These are phyloP conservation scores for Grosmannia penicillata DNA, from an alignment of 2,329 filamentous ascomycete species.

Conservation along the genomic window DNA sequence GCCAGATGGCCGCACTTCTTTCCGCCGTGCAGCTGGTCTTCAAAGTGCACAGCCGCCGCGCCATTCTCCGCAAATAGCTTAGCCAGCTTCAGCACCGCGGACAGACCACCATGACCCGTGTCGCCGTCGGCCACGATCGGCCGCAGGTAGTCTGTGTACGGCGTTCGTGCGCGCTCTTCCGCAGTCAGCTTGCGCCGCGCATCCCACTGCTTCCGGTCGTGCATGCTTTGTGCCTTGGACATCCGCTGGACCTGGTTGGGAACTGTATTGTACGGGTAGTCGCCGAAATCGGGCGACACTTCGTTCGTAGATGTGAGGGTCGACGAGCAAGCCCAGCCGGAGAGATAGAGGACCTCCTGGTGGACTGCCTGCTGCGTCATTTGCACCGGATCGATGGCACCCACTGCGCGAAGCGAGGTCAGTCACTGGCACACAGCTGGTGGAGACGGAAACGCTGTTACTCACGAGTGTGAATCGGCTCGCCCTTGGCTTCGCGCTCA, in stretches of 20 bases:
- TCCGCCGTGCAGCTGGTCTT: constrained; percentile 92
- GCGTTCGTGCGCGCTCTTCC: constrained; percentile 57
- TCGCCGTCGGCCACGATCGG: constrained; percentile 95
- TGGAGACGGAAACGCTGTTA: constrained; percentile 7
- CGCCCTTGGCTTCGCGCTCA: constrained; percentile 59
- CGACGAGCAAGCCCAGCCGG: constrained; percentile 94
- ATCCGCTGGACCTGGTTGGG: constrained; percentile 94
- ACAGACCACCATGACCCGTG: constrained; percentile 85
- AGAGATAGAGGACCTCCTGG: constrained; percentile 92
- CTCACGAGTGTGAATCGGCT: constrained; percentile 87
- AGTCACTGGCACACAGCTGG: neutral
- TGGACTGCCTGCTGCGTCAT: constrained; percentile 97
- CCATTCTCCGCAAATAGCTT: constrained; percentile 97
- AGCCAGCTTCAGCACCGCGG: constrained; percentile 85
- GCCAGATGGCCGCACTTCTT: constrained; percentile 98
- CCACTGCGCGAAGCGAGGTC: constrained; percentile 43
- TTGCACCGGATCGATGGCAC: constrained; percentile 95
- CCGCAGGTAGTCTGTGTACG: constrained; percentile 77
- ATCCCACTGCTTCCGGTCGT: constrained; percentile 94
- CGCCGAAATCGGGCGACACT: constrained; percentile 92
- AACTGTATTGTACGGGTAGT: constrained; percentile 98
- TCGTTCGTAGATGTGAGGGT: constrained; percentile 90
- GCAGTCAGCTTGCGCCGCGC: constrained; percentile 60
- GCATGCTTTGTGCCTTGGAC: constrained; percentile 92
- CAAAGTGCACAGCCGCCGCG: constrained; percentile 90